phyloP scores from a whole-genome alignment of 257 asterid species.

The Nicotiana knightiana region DNA sequence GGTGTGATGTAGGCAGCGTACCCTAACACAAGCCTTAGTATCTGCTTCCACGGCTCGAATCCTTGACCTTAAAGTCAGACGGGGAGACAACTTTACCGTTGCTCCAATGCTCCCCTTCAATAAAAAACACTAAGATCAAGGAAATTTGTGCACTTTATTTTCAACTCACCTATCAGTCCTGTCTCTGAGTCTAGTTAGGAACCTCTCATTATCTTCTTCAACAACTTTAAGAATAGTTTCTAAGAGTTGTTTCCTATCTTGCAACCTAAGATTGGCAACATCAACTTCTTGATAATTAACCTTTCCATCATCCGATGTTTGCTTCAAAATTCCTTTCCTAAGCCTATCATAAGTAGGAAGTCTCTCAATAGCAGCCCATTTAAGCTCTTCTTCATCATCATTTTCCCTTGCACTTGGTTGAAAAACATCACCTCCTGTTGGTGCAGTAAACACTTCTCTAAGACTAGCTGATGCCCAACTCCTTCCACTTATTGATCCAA shows the following conservation, averaged over 20 bases:
- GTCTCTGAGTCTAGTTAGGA: constrained; percentile 63
- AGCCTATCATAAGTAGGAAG: constrained; percentile 82
- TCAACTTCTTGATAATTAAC: constrained; percentile 62
- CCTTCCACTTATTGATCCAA: constrained; percentile 45
- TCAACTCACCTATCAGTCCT: constrained; percentile 73
- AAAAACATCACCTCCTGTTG: constrained; percentile 56
- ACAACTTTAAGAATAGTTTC: constrained; percentile 67
- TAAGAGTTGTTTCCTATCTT: constrained; percentile 58
- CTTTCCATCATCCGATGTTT: constrained; percentile 66
- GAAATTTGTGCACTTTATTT: neutral
- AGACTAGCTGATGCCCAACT: constrained; percentile 79
- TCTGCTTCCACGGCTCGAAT: too few species aligned
- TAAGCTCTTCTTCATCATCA: constrained; percentile 81
- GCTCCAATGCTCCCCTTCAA: too few species aligned
- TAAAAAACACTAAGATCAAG: neutral
- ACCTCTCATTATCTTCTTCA: constrained; percentile 90
- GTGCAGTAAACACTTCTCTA: constrained; percentile 59
- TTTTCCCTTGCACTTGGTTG: constrained; percentile 54
- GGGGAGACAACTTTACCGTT: too few species aligned
- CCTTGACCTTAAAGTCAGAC: too few species aligned
- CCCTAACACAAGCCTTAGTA: too few species aligned
- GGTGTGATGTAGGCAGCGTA: too few species aligned
- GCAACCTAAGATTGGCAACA: constrained; percentile 49
- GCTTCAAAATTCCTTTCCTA: constrained; percentile 67
- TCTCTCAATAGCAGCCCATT: constrained; percentile 96